Conservation (phyloP, 2,329 filamentous ascomycete genomes). For the Aureobasidium mangrovei region DNA sequence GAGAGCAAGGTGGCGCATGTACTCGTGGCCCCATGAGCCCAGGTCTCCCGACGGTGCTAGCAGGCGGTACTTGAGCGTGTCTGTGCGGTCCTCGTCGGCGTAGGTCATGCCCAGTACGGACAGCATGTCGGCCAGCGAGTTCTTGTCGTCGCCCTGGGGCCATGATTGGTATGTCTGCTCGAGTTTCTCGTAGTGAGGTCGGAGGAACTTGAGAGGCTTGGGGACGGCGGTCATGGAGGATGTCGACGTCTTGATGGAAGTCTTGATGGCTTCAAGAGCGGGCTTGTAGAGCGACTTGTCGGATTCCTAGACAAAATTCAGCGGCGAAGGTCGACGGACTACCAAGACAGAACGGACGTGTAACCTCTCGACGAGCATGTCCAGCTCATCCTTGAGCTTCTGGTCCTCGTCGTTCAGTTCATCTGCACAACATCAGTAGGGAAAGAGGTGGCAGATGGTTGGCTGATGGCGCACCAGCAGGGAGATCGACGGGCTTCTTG, state of each 20-base stretch:
- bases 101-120: slow-evolving; percentile 99
- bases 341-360: slow-evolving; percentile 47
- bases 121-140: slow-evolving; percentile 82
- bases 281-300: slow-evolving; percentile 83
- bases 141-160: slow-evolving; percentile 71
- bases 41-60: slow-evolving; percentile 86
- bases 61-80: slow-evolving; percentile 92
- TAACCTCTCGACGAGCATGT: slow-evolving; percentile 94
- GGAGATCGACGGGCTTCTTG: slow-evolving; percentile 62
- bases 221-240: slow-evolving; percentile 99
- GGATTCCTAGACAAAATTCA: slow-evolving; percentile 54
- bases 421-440: slow-evolving; percentile 44
- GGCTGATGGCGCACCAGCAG: slow-evolving; percentile 29
- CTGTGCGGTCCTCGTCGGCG: slow-evolving; percentile 79
- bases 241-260: slow-evolving; percentile 96
- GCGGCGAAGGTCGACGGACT: neutral
- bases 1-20: slow-evolving; percentile 86
- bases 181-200: slow-evolving; percentile 89
- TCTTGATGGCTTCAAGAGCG: slow-evolving; percentile 92
- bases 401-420: slow-evolving; percentile 97
- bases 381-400: slow-evolving; percentile 93
- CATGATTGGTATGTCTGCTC: slow-evolving; percentile 84
- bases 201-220: slow-evolving; percentile 94
- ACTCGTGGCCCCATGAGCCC: slow-evolving; percentile 96
- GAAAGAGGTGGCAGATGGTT: neutral